These are phyloP conservation scores for Cordyceps militaris DNA, from an alignment of 2,329 filamentous ascomycete species.

Conservation along the genomic window DNA sequence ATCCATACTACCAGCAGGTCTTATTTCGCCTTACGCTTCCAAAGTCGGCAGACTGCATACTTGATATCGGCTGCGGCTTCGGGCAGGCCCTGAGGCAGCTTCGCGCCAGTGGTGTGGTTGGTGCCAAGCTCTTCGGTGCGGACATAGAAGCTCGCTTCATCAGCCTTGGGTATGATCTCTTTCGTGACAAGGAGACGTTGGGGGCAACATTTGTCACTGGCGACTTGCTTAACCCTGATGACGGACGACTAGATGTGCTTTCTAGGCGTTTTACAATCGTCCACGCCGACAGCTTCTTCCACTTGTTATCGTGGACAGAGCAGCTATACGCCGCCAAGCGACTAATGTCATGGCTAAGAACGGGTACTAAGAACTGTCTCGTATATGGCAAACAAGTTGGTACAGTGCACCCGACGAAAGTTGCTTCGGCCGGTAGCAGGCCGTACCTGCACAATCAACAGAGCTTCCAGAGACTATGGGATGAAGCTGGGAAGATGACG, in stretches of 20 bases:
- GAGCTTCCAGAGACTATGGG: slow-evolving; percentile 48
- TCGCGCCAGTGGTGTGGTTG: slow-evolving; percentile 41
- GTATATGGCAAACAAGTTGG: slow-evolving; percentile 48
- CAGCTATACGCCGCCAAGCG: slow-evolving; percentile 39
- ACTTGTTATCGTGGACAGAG: slow-evolving; percentile 41
- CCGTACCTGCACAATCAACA: slow-evolving; percentile 41
- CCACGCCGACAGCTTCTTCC: slow-evolving; percentile 44
- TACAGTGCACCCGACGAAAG: slow-evolving; percentile 19
- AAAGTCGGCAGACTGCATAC: slow-evolving; percentile 32
- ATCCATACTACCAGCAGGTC: slow-evolving; percentile 36
- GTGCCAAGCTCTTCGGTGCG: slow-evolving; percentile 40
- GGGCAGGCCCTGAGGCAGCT: slow-evolving; percentile 45
- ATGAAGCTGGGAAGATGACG: slow-evolving; percentile 42
- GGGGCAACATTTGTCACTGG: slow-evolving; percentile 43
- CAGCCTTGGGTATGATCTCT: slow-evolving; percentile 56
- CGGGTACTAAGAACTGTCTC: slow-evolving; percentile 36
- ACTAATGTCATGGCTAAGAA: slow-evolving; percentile 38
- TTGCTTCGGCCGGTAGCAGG: slow-evolving; percentile 18
- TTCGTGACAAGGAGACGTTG: slow-evolving; percentile 47
- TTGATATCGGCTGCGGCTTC: slow-evolving; percentile 46
- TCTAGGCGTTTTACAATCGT: slow-evolving; percentile 38
- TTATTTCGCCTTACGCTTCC: slow-evolving; percentile 34
- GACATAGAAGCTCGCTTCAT: slow-evolving; percentile 46
- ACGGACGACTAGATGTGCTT: slow-evolving; percentile 28
- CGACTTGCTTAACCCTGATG: slow-evolving; percentile 39